Conservation (phyloP, 139 green algal species). For the Picochlorum costavermella region DNA sequence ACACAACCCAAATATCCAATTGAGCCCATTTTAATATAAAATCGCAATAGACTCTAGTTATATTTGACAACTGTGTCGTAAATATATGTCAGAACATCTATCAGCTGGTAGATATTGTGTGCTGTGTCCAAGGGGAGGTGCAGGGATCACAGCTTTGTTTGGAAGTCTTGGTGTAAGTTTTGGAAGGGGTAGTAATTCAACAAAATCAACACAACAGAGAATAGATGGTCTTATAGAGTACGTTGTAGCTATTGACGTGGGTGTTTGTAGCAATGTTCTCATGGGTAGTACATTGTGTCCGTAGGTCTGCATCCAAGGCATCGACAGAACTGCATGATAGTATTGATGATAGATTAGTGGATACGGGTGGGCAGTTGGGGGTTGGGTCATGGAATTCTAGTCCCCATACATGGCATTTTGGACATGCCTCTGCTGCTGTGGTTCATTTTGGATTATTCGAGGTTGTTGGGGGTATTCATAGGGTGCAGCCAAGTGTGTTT, state of each 20-base stretch:
- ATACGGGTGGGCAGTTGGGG: neutral
- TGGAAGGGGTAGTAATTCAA: neutral
- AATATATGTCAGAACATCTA: conserved; percentile 10
- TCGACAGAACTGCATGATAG: too few species aligned
- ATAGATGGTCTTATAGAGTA: conserved; percentile 15
- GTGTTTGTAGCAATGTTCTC: too few species aligned
- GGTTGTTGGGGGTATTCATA: conserved; percentile 11
- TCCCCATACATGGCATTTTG: conserved; percentile 8
- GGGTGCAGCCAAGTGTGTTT: conserved; percentile 17
- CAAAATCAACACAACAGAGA: conserved; percentile 2
- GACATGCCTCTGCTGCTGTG: conserved; percentile 11
- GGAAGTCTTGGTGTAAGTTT: neutral
- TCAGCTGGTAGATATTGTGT: conserved; percentile 10
- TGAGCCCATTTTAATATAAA: too few species aligned
- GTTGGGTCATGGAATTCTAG: conserved; percentile 4
- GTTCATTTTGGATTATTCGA: conserved; percentile 23
- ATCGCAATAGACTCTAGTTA: too few species aligned
- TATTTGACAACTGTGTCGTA: neutral
- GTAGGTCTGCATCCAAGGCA: too few species aligned
- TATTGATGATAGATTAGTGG: conserved; percentile 2
- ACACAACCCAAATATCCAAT: too few species aligned
- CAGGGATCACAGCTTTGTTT: neutral
- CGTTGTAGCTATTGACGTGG: neutral
- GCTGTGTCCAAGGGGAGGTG: conserved; percentile 1
- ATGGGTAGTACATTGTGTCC: too few species aligned